These are phyloP conservation scores for Chlorociboria aeruginascens DNA, from an alignment of 495 filamentous ascomycete species.

Conservation along the genomic window DNA sequence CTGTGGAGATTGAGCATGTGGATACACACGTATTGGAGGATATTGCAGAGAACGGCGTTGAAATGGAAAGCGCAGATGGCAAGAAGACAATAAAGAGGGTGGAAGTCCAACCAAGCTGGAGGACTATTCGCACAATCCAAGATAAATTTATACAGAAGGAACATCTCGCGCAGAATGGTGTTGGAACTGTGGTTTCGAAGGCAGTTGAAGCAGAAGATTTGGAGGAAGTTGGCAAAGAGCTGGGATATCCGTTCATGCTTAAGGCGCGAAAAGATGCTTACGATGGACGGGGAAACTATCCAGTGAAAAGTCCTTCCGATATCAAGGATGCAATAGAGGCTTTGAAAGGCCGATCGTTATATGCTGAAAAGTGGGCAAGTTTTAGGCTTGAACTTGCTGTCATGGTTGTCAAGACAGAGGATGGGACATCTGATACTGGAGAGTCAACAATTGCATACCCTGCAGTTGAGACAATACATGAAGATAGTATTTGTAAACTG, in stretches of 20 bases:
- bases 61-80: slow-evolving; percentile 30
- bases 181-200: slow-evolving; percentile 61
- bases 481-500: slow-evolving; percentile 91
- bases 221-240: slow-evolving; percentile 44
- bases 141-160: slow-evolving; percentile 93
- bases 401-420: slow-evolving; percentile 87
- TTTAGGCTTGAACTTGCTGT: slow-evolving; percentile 84
- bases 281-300: slow-evolving; percentile 76
- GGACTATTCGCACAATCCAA: slow-evolving; percentile 83
- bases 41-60: slow-evolving; percentile 45
- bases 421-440: slow-evolving; percentile 40
- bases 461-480: slow-evolving; percentile 86
- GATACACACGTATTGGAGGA: slow-evolving; percentile 87
- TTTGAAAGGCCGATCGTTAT: slow-evolving; percentile 60
- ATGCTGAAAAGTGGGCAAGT: slow-evolving; percentile 83
- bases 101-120: slow-evolving; percentile 76
- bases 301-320: slow-evolving; percentile 53
- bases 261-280: slow-evolving; percentile 91
- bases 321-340: slow-evolving; percentile 55
- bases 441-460: slow-evolving; percentile 59
- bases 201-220: slow-evolving; percentile 38
- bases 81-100: slow-evolving; percentile 30
- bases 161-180: slow-evolving; percentile 51
- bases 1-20: slow-evolving; percentile 97
- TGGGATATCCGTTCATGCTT: slow-evolving; percentile 87